phyloP scores from a whole-genome alignment of 2,329 filamentous ascomycete genomes.

The Colletotrichum zoysiae region DNA sequence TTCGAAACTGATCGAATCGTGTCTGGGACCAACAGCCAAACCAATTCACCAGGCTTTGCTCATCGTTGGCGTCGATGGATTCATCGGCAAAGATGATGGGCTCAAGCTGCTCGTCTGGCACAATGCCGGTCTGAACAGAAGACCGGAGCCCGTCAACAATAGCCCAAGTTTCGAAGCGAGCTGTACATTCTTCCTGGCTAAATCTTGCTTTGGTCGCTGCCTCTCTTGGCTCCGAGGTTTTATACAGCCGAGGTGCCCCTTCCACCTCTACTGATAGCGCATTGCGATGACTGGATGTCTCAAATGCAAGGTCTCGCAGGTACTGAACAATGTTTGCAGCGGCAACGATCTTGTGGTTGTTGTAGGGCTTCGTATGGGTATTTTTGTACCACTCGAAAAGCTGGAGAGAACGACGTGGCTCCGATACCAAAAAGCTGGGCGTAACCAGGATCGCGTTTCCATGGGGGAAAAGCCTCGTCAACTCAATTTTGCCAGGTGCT shows the following conservation, averaged over 20 bases:
- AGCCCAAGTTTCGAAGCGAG: conserved; percentile 32
- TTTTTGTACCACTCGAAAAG: conserved; percentile 53
- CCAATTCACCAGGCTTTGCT: conserved; percentile 73
- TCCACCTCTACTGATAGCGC: conserved; percentile 1
- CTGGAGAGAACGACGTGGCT: conserved; percentile 51
- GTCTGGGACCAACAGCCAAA: conserved; percentile 69
- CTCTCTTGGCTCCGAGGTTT: conserved; percentile 2
- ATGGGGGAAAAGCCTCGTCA: conserved; percentile 47
- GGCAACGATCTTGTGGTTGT: conserved; percentile 47
- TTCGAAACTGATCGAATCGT: conserved; percentile 64
- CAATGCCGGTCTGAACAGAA: conserved; percentile 46
- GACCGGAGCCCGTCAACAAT: conserved; percentile 35
- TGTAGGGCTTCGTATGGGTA: conserved; percentile 1
- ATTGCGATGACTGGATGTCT: conserved; percentile 16
- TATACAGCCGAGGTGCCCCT: not conserved
- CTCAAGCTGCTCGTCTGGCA: conserved; percentile 50
- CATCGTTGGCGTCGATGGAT: conserved; percentile 68
- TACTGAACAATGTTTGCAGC: conserved; percentile 49
- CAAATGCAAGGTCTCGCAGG: conserved; percentile 46
- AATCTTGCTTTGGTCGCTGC: conserved; percentile 2
- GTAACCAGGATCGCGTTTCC: conserved; percentile 55
- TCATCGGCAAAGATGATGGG: conserved; percentile 61
- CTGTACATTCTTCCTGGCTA: conserved; percentile 31
- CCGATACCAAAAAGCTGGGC: conserved; percentile 57
- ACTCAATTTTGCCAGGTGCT: conserved; percentile 24